phyloP scores from a whole-genome alignment of 257 asterid genomes.

The Nicotiana tomentosiformis region DNA sequence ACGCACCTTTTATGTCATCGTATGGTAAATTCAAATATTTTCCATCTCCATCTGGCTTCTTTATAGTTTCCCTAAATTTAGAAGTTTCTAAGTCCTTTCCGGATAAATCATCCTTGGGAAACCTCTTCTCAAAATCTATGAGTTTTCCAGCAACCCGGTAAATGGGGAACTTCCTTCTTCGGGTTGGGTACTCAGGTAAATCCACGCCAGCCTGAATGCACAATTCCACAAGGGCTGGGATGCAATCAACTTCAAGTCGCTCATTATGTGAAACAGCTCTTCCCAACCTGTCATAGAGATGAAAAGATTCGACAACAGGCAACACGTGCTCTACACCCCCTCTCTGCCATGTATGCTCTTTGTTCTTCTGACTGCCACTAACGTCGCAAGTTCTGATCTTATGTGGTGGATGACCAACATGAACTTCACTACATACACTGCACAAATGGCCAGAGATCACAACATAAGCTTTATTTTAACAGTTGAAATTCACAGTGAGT shows the following conservation, averaged over 20 bases:
- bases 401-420: constrained; percentile 63
- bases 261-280: constrained; percentile 70
- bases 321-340: constrained; percentile 49
- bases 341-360: constrained; percentile 56
- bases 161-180: constrained; percentile 51
- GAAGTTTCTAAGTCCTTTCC: constrained; percentile 22
- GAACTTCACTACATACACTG: constrained; percentile 64
- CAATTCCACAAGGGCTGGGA: constrained; percentile 64
- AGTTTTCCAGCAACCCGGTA: constrained; percentile 61
- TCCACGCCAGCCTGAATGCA: constrained; percentile 83
- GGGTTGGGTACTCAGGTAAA: constrained; percentile 52
- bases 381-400: constrained; percentile 55
- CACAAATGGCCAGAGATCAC: constrained; percentile 13
- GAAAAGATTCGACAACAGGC: constrained; percentile 56
- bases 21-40: constrained; percentile 18
- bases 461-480: not conserved
- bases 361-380: constrained; percentile 39
- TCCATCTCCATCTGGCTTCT: constrained; percentile 12
- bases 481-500: not conserved
- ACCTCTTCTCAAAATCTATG: constrained; percentile 65
- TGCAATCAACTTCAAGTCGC: constrained; percentile 56
- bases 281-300: constrained; percentile 66
- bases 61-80: constrained; percentile 40
- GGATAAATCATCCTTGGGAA: constrained; percentile 38
- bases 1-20: constrained; percentile 41